Base-by-base conservation (phyloP, 176 grass and related monocot genomes). In the Leersia perrieri region DNA sequence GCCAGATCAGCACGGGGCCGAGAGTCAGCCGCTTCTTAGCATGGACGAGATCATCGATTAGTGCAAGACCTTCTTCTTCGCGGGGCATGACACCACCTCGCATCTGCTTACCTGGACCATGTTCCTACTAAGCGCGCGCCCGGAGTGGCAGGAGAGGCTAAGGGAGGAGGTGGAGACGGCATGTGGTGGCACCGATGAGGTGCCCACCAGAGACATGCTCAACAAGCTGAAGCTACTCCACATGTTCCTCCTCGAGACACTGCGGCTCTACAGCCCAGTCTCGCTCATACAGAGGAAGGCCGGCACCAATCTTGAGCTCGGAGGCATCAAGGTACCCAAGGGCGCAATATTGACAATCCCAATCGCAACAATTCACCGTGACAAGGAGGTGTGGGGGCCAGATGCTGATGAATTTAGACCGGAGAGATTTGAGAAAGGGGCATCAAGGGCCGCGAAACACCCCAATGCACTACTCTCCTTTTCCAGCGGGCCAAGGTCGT, bases 41-140 rank as follows among this genome's bases (percentile, higher is more conserved):
- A 82, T 88, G 85, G 85, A 91, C 0, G 82, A 91, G 72, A 88
- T 91, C 65, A 68, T 91, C 9, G 85, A 85, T 1, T 85, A 88
- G 67, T 88, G 85, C 89, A 91, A 91, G 77, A 91, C 82, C 2
- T 91, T 91, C 89, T 88, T 82, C 89, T 78, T 91, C 9, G 85
- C 82, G 0, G 85, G 89, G 0, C 68, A 92, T 5, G 90, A 88
- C 33, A 85, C 86, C 34, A 86, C 85, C 3, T 73, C 80, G 0
- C 70, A 80, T 13, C 38, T 70, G 0, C 76, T 91, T 13, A 80
- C 80, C 6, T 91, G 89, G 84, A 36, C 75, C 2, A 23, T 44
- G 1, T 85, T 87, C 44, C 36, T 91, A 0, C 22, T 91, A 9
- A 81, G 85, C 60, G 78, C 81, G 22, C 72, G 84, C 33, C 65